Base-by-base conservation (phyloP, 1,284 basidiomycete species). In the Fomitopsis palustris region DNA sequence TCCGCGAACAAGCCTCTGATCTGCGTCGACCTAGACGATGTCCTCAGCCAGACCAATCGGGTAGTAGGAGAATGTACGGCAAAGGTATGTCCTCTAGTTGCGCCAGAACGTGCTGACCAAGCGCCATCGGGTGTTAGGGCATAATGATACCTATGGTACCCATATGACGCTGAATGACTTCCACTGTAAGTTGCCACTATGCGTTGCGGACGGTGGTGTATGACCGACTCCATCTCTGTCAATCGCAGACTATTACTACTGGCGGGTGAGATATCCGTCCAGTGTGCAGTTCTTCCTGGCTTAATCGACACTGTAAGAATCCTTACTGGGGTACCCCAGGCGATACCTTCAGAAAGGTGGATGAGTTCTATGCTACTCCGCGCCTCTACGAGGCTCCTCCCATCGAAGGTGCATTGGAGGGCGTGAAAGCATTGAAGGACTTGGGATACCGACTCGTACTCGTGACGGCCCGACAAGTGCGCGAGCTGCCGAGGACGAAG, bases 1-100 rank as follows among this genome's bases (percentile, higher is more conserved):
- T 52, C 53, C 9, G 5, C 42, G 3, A 41, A 61, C 53, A 58
- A 55, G 59, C 78, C 79, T 14, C 71, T 86, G 52, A 87, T 92
- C 67, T 87, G 88, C 4, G 77, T 91, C 41, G 90, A 92, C 74
- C 73, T 92, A 61, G 90, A 92, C 65, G 90, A 93, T 76, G 90
- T 92, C 4, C 73, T 92, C 55, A 80, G 85, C 63, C 75, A 84
- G 68, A 93, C 90, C 3, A 93, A 92, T 70, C 66, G 73, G 53
- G 77, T 77, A 16, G 81, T 92, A 12, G 83, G 85, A 4, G 72
- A 84, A 51, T 93, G 90, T 91, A 72, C 71, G 70, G 64, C 5
- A 53, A 12, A 6, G 54, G 16, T n/a, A 37, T 45, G 1, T 47
- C n/a, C 8, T 45, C 27, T 58, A 4, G 33, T 37, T 2, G 17